These are phyloP conservation scores for Mycena latifolia DNA, from an alignment of 768 basidiomycete species.

Conservation along the genomic window DNA sequence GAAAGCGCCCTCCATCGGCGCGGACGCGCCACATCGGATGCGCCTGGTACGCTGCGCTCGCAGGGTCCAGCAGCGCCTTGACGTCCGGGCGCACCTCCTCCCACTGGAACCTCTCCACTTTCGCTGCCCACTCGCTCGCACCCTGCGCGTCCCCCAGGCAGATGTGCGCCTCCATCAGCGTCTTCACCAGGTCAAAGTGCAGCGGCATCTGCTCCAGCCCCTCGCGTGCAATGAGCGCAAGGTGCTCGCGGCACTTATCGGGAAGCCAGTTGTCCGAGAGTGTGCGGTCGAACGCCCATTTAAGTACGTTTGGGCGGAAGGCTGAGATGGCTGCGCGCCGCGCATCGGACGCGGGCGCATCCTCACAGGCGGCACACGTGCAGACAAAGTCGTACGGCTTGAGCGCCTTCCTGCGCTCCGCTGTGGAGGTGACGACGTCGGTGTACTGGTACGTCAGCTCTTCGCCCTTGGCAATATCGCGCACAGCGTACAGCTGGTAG, in stretches of 20 bases:
- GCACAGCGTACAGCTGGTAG: conserved; percentile 42
- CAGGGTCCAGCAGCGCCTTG: conserved; percentile 20
- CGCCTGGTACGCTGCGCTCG: conserved; percentile 16
- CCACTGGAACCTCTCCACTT: conserved; percentile 18
- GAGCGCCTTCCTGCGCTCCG: conserved; percentile 43
- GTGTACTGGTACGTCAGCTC: conserved; percentile 49
- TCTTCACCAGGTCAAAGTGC: conserved; percentile 6
- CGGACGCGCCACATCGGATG: conserved; percentile 26
- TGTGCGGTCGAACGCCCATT: not conserved
- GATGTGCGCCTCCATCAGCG: conserved; percentile 22
- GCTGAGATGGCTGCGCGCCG: conserved; percentile 12
- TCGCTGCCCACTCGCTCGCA: conserved; percentile 27
- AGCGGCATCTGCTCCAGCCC: conserved; percentile 14
- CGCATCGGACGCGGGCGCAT: conserved; percentile 29
- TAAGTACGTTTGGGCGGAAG: not conserved
- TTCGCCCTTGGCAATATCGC: conserved; percentile 46
- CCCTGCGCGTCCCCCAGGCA: conserved; percentile 23
- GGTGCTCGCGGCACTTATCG: conserved; percentile 16
- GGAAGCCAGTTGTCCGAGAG: conserved; percentile 24
- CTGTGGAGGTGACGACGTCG: conserved; percentile 22
- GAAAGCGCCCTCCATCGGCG: not conserved
- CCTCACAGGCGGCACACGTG: conserved; percentile 45
- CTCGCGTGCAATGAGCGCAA: conserved; percentile 24
- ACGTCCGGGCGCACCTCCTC: conserved; percentile 4
- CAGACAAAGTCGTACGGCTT: conserved; percentile 48